These are phyloP conservation scores for Fusarium duplospermum DNA, from an alignment of 2,329 filamentous ascomycete genomes.

Conservation along the genomic window DNA sequence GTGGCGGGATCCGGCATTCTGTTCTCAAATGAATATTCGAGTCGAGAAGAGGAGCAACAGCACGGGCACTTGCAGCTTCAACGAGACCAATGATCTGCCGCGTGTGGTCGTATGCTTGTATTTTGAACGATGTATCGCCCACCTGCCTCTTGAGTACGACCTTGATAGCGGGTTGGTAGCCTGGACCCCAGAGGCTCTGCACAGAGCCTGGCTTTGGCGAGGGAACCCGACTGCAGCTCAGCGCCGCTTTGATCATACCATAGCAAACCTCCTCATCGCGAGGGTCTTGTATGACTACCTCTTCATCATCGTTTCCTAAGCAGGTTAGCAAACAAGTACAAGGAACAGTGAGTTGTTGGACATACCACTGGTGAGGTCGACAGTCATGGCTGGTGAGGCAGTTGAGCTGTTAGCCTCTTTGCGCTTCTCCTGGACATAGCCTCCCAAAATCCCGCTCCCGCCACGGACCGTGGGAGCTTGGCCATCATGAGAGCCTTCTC, in stretches of 20 bases:
- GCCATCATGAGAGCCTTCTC: slow-evolving; percentile 56
- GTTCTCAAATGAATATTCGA: slow-evolving; percentile 74
- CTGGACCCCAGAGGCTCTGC: slow-evolving; percentile 66
- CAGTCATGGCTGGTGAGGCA: slow-evolving; percentile 55
- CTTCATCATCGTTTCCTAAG: slow-evolving; percentile 65
- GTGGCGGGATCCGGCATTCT: slow-evolving; percentile 75
- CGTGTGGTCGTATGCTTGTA: slow-evolving; percentile 80
- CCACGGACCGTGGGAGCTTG: slow-evolving; percentile 46
- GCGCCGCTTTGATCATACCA: slow-evolving; percentile 76
- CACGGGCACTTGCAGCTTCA: slow-evolving; percentile 73
- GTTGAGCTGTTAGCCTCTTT: slow-evolving; percentile 53
- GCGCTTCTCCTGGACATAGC: slow-evolving; percentile 73
- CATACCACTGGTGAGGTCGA: slow-evolving; percentile 69
- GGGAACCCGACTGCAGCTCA: slow-evolving; percentile 77
- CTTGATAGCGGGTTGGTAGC: slow-evolving; percentile 79
- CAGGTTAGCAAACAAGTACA: slow-evolving; percentile 7
- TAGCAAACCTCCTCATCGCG: slow-evolving; percentile 82
- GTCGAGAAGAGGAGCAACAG: slow-evolving; percentile 80
- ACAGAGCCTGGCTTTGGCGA: slow-evolving; percentile 71
- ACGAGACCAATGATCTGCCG: slow-evolving; percentile 80
- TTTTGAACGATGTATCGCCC: slow-evolving; percentile 67
- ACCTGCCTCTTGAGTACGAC: slow-evolving; percentile 73
- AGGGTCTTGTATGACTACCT: slow-evolving; percentile 68
- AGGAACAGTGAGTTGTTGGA: slow-evolving; percentile 20
- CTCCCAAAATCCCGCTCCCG: slow-evolving; percentile 69